Percentiles rank a stretch among this genome's conserved stretches.
Conservation (phyloP, 495 filamentous ascomycete genomes). For the Jackrogersella multiformis region DNA sequence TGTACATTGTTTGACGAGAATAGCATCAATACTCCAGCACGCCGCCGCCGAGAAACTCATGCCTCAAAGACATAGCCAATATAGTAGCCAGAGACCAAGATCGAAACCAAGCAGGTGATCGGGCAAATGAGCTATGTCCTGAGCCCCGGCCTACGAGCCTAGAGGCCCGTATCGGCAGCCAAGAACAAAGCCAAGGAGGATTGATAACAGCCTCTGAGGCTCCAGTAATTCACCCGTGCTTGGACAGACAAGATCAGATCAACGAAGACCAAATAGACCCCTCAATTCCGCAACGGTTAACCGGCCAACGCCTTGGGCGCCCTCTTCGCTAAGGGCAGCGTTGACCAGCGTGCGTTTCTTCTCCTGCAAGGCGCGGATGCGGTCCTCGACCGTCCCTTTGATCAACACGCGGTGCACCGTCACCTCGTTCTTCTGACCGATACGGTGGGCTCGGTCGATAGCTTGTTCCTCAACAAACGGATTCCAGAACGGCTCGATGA, state of each 20-base stretch:
- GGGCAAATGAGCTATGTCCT: background rate
- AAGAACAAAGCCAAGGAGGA: conserved; percentile 8
- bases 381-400: conserved; percentile 84
- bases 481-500: conserved; percentile 97
- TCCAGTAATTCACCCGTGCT: background rate
- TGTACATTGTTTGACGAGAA: conserved; percentile 3
- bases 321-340: conserved; percentile 83
- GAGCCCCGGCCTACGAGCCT: background rate
- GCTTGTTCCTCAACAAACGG: conserved; percentile 95
- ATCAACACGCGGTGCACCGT: conserved; percentile 84
- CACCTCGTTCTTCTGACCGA: conserved; percentile 81
- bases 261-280: conserved; percentile 69
- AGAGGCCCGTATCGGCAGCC: background rate
- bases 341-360: conserved; percentile 82
- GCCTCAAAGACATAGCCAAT: background rate
- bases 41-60: background rate
- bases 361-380: conserved; percentile 86
- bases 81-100: background rate
- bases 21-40: conserved; percentile 7
- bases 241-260: background rate
- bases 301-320: conserved; percentile 68
- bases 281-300: conserved; percentile 71
- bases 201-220: background rate
- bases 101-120: background rate
- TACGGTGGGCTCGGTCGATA: conserved; percentile 90